Percentiles rank a stretch among this genome's conserved stretches.
Evolutionary conservation across 2,329 filamentous ascomycete genomes (phyloP).

Genomic region (Passalora sequoiae): DNA sequence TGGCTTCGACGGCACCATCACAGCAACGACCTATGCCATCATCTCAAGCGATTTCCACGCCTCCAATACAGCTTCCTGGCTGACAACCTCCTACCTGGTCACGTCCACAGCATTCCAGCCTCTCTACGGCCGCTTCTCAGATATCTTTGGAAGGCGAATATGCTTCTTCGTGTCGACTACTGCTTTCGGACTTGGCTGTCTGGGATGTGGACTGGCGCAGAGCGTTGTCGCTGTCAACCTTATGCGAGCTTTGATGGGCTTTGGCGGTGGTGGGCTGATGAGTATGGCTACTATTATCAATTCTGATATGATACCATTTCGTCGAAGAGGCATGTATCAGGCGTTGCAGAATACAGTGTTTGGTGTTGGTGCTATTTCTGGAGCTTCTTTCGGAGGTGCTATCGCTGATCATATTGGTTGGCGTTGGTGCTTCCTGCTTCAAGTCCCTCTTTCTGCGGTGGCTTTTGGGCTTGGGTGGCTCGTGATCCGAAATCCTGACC

Average conservation of each 20-base stretch:
- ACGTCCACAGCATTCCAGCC: conserved; percentile 60
- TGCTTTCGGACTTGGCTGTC: conserved; percentile 30
- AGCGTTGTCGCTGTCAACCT: conserved; percentile 26
- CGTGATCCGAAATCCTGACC: conserved; percentile 47
- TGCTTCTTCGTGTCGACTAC: conserved; percentile 32
- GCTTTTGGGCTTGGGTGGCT: conserved; percentile 52
- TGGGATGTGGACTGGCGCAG: conserved; percentile 30
- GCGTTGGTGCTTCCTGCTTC: conserved; percentile 54
- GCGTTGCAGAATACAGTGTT: conserved; percentile 57
- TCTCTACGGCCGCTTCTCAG: conserved; percentile 50
- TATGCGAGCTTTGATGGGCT: conserved; percentile 30
- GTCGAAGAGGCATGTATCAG: conserved; percentile 54
- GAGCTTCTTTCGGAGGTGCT: conserved; percentile 42
- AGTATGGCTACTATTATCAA: conserved; percentile 42
- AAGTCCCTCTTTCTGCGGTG: conserved; percentile 55
- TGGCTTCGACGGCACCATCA: conserved; percentile 21
- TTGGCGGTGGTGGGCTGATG: conserved; percentile 33
- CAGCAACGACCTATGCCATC: conserved; percentile 18
- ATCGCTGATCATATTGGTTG: conserved; percentile 44
- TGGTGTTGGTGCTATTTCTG: conserved; percentile 59
- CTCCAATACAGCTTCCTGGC: conserved; percentile 38
- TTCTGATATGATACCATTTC: conserved; percentile 59
- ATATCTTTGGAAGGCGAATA: conserved; percentile 46
- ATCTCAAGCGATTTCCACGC: conserved; percentile 43
- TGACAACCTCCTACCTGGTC: conserved; percentile 50